A percentile compares a stretch with the other conserved stretches of the same genome.
These are phyloP conservation scores for Mycena olivaceomarginata DNA, from an alignment of 768 basidiomycete genomes.

Conservation along the genomic window DNA sequence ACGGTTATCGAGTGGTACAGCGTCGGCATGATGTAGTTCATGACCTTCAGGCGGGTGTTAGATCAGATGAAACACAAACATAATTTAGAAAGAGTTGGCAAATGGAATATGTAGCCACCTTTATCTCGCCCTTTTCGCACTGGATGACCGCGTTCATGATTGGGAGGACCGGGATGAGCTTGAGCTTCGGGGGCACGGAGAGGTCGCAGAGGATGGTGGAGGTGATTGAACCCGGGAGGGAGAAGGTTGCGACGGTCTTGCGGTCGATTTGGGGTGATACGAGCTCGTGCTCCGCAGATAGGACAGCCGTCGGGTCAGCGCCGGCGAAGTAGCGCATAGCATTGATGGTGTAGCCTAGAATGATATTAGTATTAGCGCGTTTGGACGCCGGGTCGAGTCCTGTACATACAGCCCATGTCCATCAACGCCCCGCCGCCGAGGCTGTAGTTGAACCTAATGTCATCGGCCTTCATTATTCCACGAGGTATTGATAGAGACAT, in stretches of 20 bases:
- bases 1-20: conserved; percentile 70
- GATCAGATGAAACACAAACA: too few relatives aligned
- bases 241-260: conserved; percentile 52
- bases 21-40: conserved; percentile 67
- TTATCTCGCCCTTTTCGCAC: conserved; percentile 67
- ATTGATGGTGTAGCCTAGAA: conserved; percentile 68
- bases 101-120: conserved; percentile 45
- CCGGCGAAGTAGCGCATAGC: conserved; percentile 68
- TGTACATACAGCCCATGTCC: conserved; percentile 74
- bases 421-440: conserved; percentile 79
- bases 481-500: conserved; percentile 61
- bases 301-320: conserved; percentile 63
- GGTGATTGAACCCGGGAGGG: conserved; percentile 57
- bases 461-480: conserved; percentile 54
- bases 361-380: not conserved
- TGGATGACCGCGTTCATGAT: conserved; percentile 58
- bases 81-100: too few relatives aligned
- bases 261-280: conserved; percentile 55
- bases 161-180: conserved; percentile 62
- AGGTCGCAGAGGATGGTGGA: conserved; percentile 61
- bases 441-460: conserved; percentile 73
- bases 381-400: not conserved
- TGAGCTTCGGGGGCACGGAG: conserved; percentile 50
- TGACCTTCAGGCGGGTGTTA: conserved; percentile 1
- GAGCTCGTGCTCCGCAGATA: conserved; percentile 56